Base-by-base conservation (phyloP, 2,329 filamentous ascomycete species). In the Sordariomycetes sp. region DNA sequence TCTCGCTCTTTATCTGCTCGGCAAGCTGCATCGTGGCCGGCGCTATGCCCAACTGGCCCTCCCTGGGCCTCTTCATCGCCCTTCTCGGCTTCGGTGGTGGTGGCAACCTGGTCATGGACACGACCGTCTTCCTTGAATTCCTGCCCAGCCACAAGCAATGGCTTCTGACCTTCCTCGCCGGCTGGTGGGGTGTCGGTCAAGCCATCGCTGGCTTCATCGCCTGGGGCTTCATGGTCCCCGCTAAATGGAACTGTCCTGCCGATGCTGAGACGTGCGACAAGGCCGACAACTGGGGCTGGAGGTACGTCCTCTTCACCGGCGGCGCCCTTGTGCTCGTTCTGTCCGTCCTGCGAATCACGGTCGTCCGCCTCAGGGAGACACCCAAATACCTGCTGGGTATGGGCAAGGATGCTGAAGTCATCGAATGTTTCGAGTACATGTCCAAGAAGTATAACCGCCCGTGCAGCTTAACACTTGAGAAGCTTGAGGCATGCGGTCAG, bases 41-140 rank as follows among this genome's bases (percentile, higher is more conserved):
- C 4, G 75, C 72, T 2, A 68, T 74, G 38, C 80, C 81, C 2
- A 81, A 67, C 41, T 87, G 79, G 77, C 57, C 69, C 3, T 68
- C 72, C 1, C 62, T 85, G 10, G 77, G 73, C 0, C 53, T 80
- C 16, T 82, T 84, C 46, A 67, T 80, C 20, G 70, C 68, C 10
- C 51, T 84, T 28, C 61, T 73, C 21, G 70, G 75, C 3, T 83
- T 84, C 42, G 79, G 79, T 2, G 62, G 58, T 6, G 65, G 64
- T 12, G 68, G 68, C 7, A 72, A 72, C 36, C 55, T 70, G 8
- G 61, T 67, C 12, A 59, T 72, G 30, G 68, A 72, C 48, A 64
- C 61, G 21, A 64, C 64, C 39, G 64, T 72, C 26, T 70, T 71
- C 43, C 52, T 72, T 15, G 68, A 72, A 39, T 70, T 67, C 42